Base-by-base conservation (phyloP, 208 protist species). In the Wallacemonas sp. region DNA sequence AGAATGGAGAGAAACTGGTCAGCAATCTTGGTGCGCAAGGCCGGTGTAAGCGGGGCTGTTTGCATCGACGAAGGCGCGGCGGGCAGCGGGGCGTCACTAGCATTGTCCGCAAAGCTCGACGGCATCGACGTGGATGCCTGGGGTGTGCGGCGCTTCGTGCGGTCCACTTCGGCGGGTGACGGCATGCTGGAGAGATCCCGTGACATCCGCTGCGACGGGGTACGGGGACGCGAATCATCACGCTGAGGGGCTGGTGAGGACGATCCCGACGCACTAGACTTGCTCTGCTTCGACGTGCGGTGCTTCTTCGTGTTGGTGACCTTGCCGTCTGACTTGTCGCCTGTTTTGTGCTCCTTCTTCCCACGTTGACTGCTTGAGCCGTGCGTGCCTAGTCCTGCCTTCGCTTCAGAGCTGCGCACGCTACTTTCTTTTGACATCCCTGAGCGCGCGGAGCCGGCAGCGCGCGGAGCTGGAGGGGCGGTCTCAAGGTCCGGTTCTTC, bases 1-100 rank as follows among this genome's bases (percentile, higher is more conserved):
- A 95, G 66, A 32, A 92, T 82, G 15, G 81, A 86, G 12, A 91
- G 61, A 66, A 94, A 90, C 41, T 89, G 65, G 34, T 92, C 83
- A 3, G 81, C 81, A 44, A 92, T 87, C 57, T 72, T 71, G 45
- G 44, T 81, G 22, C 86, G 82, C 37, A 75, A 63, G 21, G 63
- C 37, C 19, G 79, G 66, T 10, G 76, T 78, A 36, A 89, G 78
- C 19, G 70, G 8, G 1, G 30, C 69, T 26, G 70, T 63, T 0
- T 62, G 62, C 13, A 61, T 62, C 37, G 78, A 65, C 21, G 66
- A 52, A 0, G 36, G 38, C 21, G 70, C 62, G 17, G 45, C 33
- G 8, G 74, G 66, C 44, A 53, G 29, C 1, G 44, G 48, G 3
- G n/a, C 65, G 38, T 58, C 39, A n/a, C 30, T 44, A 15, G 24